These are phyloP conservation scores for Mortierella sp. DNA, from an alignment of 371 early-diverging fungal species.

Conservation along the genomic window DNA sequence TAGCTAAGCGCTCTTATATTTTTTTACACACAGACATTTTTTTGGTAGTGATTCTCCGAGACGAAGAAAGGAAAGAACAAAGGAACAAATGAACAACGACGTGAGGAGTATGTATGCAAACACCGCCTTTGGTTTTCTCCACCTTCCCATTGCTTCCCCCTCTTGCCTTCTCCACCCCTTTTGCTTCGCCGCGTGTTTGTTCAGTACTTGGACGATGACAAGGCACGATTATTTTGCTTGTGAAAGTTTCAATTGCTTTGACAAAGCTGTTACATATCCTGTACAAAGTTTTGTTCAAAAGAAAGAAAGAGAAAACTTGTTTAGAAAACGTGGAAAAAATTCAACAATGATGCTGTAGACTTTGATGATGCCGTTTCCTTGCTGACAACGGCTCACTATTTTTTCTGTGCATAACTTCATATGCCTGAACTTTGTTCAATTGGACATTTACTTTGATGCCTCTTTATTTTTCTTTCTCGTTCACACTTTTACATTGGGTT, in stretches of 20 bases:
- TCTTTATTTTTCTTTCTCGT: background rate
- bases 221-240: background rate
- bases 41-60: background rate
- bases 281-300: background rate
- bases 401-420: background rate
- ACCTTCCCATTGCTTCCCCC: background rate
- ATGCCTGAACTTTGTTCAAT: background rate
- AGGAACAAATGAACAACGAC: background rate
- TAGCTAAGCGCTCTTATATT: background rate
- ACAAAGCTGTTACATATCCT: background rate
- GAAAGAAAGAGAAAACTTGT: background rate
- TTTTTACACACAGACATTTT: constrained; percentile 8
- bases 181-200: background rate
- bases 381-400: background rate
- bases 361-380: background rate
- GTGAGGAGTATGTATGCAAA: background rate
- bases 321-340: background rate
- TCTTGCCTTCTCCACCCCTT: background rate
- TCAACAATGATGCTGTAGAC: background rate
- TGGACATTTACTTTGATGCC: background rate
- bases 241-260: background rate
- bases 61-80: background rate
- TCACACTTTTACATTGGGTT: background rate
- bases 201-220: background rate
- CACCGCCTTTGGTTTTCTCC: no score